phyloP scores from a whole-genome alignment of 768 basidiomycete species.

The Serendipita vermifera region DNA sequence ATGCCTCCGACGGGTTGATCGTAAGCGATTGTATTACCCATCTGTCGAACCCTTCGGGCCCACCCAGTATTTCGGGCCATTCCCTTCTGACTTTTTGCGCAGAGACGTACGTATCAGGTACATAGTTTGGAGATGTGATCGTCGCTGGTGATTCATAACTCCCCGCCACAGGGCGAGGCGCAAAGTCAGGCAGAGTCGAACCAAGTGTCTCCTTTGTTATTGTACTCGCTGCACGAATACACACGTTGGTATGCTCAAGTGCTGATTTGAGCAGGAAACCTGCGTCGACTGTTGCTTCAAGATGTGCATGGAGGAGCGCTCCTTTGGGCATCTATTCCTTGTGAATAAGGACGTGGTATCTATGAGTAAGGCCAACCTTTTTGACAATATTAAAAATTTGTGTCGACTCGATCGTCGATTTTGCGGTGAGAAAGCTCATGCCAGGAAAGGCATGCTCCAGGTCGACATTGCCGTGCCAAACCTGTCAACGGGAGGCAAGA shows the following conservation, averaged over 20 bases:
- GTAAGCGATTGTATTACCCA: constrained; percentile 49
- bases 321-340: constrained; percentile 63
- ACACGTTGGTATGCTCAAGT: constrained; percentile 43
- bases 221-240: constrained; percentile 36
- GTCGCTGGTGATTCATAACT: constrained; percentile 18
- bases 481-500: constrained; percentile 30
- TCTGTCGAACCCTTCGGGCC: constrained; percentile 51
- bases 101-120: constrained; percentile 39
- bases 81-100: constrained; percentile 38
- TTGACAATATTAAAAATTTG: constrained; percentile 46
- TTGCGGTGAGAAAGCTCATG: constrained; percentile 64
- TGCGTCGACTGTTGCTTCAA: constrained; percentile 59
- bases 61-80: constrained; percentile 42
- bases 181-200: constrained; percentile 40
- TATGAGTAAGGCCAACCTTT: constrained; percentile 30
- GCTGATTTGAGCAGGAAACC: constrained; percentile 41
- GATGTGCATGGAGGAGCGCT: constrained; percentile 56
- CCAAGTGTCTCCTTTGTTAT: constrained; percentile 32
- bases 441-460: constrained; percentile 58
- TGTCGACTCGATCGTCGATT: constrained; percentile 45
- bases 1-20: constrained; percentile 60
- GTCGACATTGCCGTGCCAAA: constrained; percentile 60
- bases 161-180: constrained; percentile 29
- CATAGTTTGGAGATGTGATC: constrained; percentile 35
- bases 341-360: not conserved